Evolutionary conservation across 805 yeast species (phyloP).

Genomic region (Lachancea mirantina): DNA sequence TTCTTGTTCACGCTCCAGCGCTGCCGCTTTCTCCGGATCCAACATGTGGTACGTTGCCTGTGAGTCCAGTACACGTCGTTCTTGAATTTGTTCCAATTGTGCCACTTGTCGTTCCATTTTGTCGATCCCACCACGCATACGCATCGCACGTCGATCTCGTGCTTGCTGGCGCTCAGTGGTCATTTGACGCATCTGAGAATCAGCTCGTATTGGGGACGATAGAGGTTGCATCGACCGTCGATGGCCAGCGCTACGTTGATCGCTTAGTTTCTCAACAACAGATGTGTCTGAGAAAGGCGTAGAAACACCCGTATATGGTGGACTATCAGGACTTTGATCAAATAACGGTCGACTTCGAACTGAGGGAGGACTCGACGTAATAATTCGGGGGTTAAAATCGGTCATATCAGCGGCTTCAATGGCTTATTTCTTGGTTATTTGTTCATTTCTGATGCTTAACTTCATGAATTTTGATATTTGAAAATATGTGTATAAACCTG

Average conservation of each 20-base stretch:
- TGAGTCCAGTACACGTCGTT: slow-evolving; percentile 11
- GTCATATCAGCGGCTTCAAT: too few species aligned
- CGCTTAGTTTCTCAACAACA: slow-evolving; percentile 3
- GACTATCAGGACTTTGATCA: slow-evolving; percentile 6
- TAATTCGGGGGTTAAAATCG: slow-evolving; percentile 2
- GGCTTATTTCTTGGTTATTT: too few species aligned
- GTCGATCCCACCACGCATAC: slow-evolving; percentile 22
- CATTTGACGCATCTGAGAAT: too few species aligned
- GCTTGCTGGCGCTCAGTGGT: slow-evolving; percentile 4
- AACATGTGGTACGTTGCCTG: slow-evolving; percentile 19
- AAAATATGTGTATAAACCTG: too few species aligned
- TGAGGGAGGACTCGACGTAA: not conserved
- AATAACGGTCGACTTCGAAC: not conserved
- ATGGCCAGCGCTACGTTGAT: too few species aligned
- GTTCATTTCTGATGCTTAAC: not conserved
- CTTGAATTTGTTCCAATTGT: slow-evolving; percentile 16
- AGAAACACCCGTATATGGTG: slow-evolving; percentile 1
- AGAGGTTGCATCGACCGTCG: too few species aligned
- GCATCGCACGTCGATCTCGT: slow-evolving; percentile 1
- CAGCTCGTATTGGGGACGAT: too few species aligned
- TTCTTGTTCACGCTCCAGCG: slow-evolving; percentile 11
- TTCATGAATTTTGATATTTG: slow-evolving; percentile 6
- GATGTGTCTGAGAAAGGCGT: slow-evolving; percentile 1
- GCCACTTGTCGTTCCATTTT: slow-evolving; percentile 26
- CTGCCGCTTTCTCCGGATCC: slow-evolving; percentile 16